Evolutionary conservation across 108 stramenopile genomes (phyloP).

Genomic region (Discostella pseudostelligera): DNA sequence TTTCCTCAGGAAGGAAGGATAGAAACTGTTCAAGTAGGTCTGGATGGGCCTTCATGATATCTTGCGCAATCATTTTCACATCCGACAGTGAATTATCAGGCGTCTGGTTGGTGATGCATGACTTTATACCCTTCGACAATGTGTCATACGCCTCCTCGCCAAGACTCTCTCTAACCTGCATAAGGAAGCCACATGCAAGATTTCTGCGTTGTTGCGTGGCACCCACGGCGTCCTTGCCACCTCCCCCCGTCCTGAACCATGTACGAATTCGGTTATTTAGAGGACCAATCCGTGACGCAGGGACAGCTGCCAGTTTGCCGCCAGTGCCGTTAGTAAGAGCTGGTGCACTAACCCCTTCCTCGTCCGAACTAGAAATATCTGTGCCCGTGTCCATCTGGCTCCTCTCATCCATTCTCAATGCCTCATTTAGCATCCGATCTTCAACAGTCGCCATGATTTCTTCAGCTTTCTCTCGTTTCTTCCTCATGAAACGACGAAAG

Average conservation of each 20-base stretch:
- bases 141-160: conserved; percentile 51
- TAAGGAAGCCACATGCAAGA: conserved; percentile 55
- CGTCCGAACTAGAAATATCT: conserved; percentile 29
- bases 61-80: conserved; percentile 39
- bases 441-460: conserved; percentile 81
- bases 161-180: conserved; percentile 53
- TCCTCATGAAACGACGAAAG: conserved; percentile 73
- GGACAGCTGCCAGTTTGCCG: background rate
- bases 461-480: conserved; percentile 77
- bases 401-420: conserved; percentile 25
- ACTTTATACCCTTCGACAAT: conserved; percentile 45
- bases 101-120: conserved; percentile 37
- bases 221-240: conserved; percentile 47
- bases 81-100: conserved; percentile 28
- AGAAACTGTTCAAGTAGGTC: conserved; percentile 52
- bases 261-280: conserved; percentile 34
- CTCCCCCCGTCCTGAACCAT: conserved; percentile 52
- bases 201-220: conserved; percentile 51
- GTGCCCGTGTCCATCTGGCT: conserved; percentile 17
- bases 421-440: conserved; percentile 50
- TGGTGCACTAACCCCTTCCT: conserved; percentile 25
- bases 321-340: conserved; percentile 1
- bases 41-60: conserved; percentile 57
- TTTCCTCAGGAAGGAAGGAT: conserved; percentile 61
- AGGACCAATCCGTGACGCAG: conserved; percentile 8